These are phyloP conservation scores for Plenodomus lindquistii DNA, from an alignment of 2,329 filamentous ascomycete species.

Conservation along the genomic window DNA sequence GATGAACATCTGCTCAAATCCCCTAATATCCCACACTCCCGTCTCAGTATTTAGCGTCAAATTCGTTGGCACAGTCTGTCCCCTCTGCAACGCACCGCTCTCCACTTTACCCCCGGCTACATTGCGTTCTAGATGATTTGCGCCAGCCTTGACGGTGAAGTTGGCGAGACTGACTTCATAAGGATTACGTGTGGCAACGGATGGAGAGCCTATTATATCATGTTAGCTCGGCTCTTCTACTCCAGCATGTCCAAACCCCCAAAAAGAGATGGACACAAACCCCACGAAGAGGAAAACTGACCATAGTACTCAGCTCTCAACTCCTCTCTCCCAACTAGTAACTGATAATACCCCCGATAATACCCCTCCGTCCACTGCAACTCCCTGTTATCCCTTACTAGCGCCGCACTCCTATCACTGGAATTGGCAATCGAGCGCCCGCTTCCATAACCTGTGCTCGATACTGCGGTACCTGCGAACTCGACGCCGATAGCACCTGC, in stretches of 20 bases:
- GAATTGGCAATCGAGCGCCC: constrained; percentile 33
- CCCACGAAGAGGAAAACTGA: constrained; percentile 20
- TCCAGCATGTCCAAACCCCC: not conserved
- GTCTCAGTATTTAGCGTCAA: constrained; percentile 35
- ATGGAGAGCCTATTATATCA: constrained; percentile 56
- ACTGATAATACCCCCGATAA: constrained; percentile 72
- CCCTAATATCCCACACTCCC: constrained; percentile 34
- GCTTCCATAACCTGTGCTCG: constrained; percentile 54
- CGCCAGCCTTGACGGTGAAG: constrained; percentile 66
- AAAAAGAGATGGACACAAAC: not conserved
- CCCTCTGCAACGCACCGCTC: constrained; percentile 55
- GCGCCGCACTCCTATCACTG: constrained; percentile 53
- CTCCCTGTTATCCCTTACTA: constrained; percentile 57
- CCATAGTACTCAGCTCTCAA: constrained; percentile 67
- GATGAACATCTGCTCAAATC: constrained; percentile 33
- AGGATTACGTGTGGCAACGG: constrained; percentile 60
- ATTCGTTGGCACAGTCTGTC: constrained; percentile 38
- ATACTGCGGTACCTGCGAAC: constrained; percentile 67
- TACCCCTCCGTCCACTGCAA: constrained; percentile 73
- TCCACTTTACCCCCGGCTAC: constrained; percentile 54
- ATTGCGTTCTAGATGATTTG: constrained; percentile 59
- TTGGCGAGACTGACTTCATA: constrained; percentile 69
- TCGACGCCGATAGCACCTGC: constrained; percentile 49
- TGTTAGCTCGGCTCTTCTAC: not conserved
- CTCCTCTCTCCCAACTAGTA: constrained; percentile 58